These are phyloP conservation scores for Quercus robur DNA, from an alignment of 306 rosid species.

Conservation along the genomic window DNA sequence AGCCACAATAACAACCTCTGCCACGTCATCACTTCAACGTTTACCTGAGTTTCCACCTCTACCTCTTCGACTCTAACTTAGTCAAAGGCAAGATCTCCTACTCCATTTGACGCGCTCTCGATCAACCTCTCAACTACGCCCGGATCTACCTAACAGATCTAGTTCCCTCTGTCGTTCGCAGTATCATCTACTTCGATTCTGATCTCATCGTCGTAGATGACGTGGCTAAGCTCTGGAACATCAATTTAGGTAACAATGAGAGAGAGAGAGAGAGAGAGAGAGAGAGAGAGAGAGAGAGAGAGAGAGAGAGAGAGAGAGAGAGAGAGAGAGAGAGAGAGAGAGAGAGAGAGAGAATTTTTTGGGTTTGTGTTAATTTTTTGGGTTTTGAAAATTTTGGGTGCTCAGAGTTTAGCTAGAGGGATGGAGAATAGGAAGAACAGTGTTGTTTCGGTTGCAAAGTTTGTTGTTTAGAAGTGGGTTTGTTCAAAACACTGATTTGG, in stretches of 20 bases:
- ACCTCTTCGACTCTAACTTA: constrained; percentile 72
- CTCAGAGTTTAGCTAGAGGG: no score
- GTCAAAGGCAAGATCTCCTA: constrained; percentile 77
- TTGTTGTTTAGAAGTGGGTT: no score
- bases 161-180: constrained; percentile 47
- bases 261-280: no score
- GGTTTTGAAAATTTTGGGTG: no score
- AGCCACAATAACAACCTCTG: constrained; percentile 55
- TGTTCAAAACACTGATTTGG: no score
- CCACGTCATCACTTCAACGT: constrained; percentile 59
- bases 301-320: no score
- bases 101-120: constrained; percentile 77
- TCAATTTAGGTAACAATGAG: constrained; percentile 31
- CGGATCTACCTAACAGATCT: constrained; percentile 78
- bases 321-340: no score
- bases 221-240: constrained; percentile 78
- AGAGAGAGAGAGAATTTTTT: no score
- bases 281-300: no score
- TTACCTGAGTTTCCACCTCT: constrained; percentile 60
- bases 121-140: constrained; percentile 90
- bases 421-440: no score
- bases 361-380: no score
- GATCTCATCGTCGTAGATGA: constrained; percentile 85
- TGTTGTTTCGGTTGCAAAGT: no score
- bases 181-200: constrained; percentile 86